Conservation (phyloP, 495 filamentous ascomycete species). For the Sabuloglossum arenarium region DNA sequence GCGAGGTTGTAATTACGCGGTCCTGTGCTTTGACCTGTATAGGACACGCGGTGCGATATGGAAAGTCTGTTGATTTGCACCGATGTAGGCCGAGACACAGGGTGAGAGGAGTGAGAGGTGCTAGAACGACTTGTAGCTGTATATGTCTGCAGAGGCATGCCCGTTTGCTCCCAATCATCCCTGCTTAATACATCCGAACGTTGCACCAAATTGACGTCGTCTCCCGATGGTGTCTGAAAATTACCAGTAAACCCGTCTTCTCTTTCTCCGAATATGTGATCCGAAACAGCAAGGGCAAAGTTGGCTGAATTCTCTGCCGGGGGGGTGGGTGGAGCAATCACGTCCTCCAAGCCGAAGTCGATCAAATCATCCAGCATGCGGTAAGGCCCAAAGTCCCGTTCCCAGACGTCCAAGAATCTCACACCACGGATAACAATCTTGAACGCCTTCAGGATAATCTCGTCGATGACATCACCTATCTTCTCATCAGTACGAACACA, state of each 20-base stretch:
- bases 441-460: conserved; percentile 84
- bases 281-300: not conserved
- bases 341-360: conserved; percentile 29
- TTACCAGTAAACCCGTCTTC: not conserved
- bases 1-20: conserved; percentile 31
- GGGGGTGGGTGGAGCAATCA: conserved; percentile 8
- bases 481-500: conserved; percentile 29
- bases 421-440: conserved; percentile 84
- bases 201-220: not conserved
- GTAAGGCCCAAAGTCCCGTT: conserved; percentile 40
- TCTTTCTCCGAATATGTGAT: not conserved
- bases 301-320: not conserved
- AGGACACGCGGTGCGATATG: conserved; percentile 35
- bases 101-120: not conserved
- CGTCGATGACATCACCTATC: conserved; percentile 45
- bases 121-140: not conserved
- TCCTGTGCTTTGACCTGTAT: conserved; percentile 5
- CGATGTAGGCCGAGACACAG: conserved; percentile 9
- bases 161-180: conserved; percentile 3
- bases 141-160: not conserved
- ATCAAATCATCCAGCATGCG: conserved; percentile 26
- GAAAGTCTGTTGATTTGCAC: conserved; percentile 25
- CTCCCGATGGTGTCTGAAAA: not conserved
- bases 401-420: conserved; percentile 76
- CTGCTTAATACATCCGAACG: not conserved